Conservation (phyloP, 1,139 yeast genomes). For the Blastobotrys persicus region DNA sequence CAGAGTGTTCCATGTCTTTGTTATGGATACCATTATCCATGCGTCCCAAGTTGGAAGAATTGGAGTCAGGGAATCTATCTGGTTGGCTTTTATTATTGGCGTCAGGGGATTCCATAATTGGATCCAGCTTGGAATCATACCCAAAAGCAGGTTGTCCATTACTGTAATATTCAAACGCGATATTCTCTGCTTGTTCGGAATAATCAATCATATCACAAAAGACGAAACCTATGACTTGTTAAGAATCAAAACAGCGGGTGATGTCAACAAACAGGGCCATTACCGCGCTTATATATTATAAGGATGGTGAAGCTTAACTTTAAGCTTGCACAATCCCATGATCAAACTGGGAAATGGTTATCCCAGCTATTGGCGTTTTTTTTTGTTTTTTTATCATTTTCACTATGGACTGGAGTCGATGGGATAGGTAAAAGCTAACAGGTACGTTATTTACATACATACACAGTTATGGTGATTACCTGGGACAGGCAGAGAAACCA, state of each 20-base stretch:
- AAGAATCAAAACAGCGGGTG: not conserved
- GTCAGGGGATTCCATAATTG: not conserved
- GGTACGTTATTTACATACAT: too few species aligned
- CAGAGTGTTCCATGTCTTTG: too few species aligned
- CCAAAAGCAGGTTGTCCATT: not conserved
- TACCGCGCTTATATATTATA: not conserved
- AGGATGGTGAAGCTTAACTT: not conserved
- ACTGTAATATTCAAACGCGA: not conserved
- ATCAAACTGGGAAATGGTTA: too few species aligned
- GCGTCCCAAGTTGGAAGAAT: too few species aligned
- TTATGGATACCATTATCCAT: not conserved
- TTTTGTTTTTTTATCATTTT: too few species aligned
- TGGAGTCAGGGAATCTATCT: too few species aligned
- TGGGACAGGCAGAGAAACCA: too few species aligned
- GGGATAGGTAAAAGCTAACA: too few species aligned
- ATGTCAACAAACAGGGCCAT: not conserved
- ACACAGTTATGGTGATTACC: too few species aligned
- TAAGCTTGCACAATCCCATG: not conserved
- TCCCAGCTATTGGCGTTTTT: too few species aligned
- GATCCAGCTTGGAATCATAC: slow-evolving; percentile 1
- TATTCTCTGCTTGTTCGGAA: not conserved
- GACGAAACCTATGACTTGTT: not conserved
- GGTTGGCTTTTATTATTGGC: too few species aligned
- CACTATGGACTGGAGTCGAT: too few species aligned
- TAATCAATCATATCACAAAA: not conserved